Percentiles rank a stretch among this genome's conserved stretches.
Evolutionary conservation across 192 early-diverging fungal genomes (phyloP).

Genomic region (Phlyctochytrium arcticum): DNA sequence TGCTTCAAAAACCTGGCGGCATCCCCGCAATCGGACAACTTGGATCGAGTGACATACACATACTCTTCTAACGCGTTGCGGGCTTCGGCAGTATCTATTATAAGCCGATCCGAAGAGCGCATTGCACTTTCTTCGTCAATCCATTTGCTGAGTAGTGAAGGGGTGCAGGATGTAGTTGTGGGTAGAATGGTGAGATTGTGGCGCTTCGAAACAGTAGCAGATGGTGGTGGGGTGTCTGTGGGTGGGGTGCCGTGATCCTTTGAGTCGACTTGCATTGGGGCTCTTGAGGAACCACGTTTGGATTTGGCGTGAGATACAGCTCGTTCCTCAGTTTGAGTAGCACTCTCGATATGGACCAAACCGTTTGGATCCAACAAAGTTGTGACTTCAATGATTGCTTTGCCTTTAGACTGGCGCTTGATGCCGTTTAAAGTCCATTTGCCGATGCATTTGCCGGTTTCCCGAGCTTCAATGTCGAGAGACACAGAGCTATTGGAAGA

Average conservation of each 20-base stretch:
- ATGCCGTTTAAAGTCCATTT: slow-evolving; percentile 85
- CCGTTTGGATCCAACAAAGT: slow-evolving; percentile 78
- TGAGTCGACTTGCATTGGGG: too few species aligned
- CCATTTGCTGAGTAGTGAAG: slow-evolving; percentile 56
- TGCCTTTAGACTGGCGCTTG: too few species aligned
- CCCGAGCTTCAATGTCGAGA: slow-evolving; percentile 76
- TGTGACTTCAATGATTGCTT: slow-evolving; percentile 88
- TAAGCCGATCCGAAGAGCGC: slow-evolving; percentile 77
- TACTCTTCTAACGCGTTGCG: slow-evolving; percentile 98
- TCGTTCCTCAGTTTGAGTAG: slow-evolving; percentile 84
- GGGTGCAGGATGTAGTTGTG: slow-evolving; percentile 56
- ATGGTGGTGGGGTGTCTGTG: slow-evolving; percentile 39
- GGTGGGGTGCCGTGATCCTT: neutral
- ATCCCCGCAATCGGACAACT: slow-evolving; percentile 71
- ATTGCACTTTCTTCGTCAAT: slow-evolving; percentile 81
- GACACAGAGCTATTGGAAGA: slow-evolving; percentile 37
- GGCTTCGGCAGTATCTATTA: slow-evolving; percentile 87
- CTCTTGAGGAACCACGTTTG: too few species aligned
- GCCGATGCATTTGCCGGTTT: slow-evolving; percentile 75
- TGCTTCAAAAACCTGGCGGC: slow-evolving; percentile 64
- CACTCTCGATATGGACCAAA: slow-evolving; percentile 64
- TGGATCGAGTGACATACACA: slow-evolving; percentile 89
- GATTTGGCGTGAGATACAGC: too few species aligned
- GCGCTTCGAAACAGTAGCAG: slow-evolving; percentile 84
- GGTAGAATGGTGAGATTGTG: slow-evolving; percentile 73